These are phyloP conservation scores for Xylariaceae sp. DNA, from an alignment of 2,329 filamentous ascomycete species.

Conservation along the genomic window DNA sequence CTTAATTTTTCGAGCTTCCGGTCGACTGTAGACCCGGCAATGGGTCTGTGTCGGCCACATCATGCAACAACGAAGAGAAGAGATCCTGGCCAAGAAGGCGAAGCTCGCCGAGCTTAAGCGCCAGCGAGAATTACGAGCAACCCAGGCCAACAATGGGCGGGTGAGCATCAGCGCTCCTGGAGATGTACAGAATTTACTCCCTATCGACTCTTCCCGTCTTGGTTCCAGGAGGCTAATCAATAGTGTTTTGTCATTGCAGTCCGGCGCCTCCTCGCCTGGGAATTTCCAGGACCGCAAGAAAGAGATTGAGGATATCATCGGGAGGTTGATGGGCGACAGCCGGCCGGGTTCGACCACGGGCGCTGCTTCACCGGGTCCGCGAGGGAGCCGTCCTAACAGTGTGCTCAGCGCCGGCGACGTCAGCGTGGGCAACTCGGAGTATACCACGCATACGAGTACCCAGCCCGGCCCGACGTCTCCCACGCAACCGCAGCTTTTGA, in stretches of 20 bases:
- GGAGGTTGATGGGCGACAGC: conserved; percentile 74
- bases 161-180: conserved; percentile 61
- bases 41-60: conserved; percentile 43
- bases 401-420: conserved; percentile 76
- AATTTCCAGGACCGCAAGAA: conserved; percentile 64
- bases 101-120: conserved; percentile 95
- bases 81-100: conserved; percentile 93
- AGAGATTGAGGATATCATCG: conserved; percentile 81
- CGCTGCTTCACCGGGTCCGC: conserved; percentile 59
- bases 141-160: conserved; percentile 65
- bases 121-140: conserved; percentile 78
- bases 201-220: background rate
- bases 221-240: conserved; percentile 21
- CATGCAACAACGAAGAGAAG: conserved; percentile 82
- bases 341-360: conserved; percentile 64
- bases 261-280: conserved; percentile 64
- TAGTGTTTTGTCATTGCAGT: conserved; percentile 36
- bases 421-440: conserved; percentile 68
- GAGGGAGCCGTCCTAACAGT: conserved; percentile 77
- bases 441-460: conserved; percentile 43
- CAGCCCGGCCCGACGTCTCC: conserved; percentile 33
- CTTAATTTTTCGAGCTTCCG: conserved; percentile 11
- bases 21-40: conserved; percentile 31
- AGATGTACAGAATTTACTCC: conserved; percentile 55
- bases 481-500: conserved; percentile 60